These are phyloP conservation scores for Rauvolfia tetraphylla DNA, from an alignment of 257 asterid genomes.

Conservation along the genomic window DNA sequence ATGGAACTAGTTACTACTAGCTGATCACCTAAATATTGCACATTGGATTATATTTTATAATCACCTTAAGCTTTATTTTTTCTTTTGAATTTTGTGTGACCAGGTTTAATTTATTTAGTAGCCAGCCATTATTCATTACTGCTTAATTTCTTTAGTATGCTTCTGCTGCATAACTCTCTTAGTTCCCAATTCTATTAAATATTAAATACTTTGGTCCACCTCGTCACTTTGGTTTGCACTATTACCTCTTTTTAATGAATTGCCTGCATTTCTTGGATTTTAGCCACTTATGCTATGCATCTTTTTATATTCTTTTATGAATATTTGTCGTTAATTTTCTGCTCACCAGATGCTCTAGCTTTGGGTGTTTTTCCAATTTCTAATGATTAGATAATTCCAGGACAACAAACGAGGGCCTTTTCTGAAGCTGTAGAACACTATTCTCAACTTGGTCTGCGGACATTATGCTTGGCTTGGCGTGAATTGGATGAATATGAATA, in stretches of 20 bases:
- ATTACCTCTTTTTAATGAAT: not conserved
- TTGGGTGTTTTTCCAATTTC: slow-evolving; percentile 9
- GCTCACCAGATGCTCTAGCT: not conserved
- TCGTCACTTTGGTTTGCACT: not conserved
- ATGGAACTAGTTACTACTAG: not conserved
- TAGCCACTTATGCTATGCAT: not conserved
- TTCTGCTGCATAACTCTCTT: not conserved
- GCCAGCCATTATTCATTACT: not conserved
- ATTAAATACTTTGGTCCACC: not conserved
- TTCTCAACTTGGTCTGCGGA: slow-evolving; percentile 93
- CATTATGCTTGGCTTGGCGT: slow-evolving; percentile 97
- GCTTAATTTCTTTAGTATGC: not conserved
- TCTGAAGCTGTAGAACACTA: slow-evolving; percentile 92
- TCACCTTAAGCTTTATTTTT: not conserved
- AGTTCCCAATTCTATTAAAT: not conserved
- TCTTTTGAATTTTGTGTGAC: not conserved
- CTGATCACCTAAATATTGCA: not conserved
- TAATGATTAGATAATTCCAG: slow-evolving; percentile 38
- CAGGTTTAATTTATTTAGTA: not conserved
- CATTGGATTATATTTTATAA: not conserved
- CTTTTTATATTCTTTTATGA: not conserved
- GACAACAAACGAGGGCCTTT: slow-evolving; percentile 69
- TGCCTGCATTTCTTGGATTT: not conserved
- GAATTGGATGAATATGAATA: slow-evolving; percentile 76
- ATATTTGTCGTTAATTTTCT: not conserved